A percentile compares a stretch with the other conserved stretches of the same genome.
These are phyloP conservation scores for Alternaria brassicicola DNA, from an alignment of 2,329 filamentous ascomycete species.

Conservation along the genomic window DNA sequence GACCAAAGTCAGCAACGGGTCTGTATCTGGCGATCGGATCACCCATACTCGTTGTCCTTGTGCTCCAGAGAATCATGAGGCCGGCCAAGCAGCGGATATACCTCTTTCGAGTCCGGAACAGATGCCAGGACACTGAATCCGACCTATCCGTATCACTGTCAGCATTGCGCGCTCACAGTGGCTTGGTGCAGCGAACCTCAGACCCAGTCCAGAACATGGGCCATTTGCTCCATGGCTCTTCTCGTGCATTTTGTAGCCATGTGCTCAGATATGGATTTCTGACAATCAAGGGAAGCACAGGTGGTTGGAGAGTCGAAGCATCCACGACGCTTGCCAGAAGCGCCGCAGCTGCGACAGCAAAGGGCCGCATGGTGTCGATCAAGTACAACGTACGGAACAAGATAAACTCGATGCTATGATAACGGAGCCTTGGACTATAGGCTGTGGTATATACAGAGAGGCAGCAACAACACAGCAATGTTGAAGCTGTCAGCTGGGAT, in stretches of 20 bases:
- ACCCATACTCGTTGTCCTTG: conserved; percentile 48
- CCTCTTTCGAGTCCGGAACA: conserved; percentile 63
- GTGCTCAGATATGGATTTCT: conserved; percentile 59
- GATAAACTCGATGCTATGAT: background rate
- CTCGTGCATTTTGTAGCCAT: conserved; percentile 69
- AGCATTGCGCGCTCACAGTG: conserved; percentile 8
- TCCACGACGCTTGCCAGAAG: conserved; percentile 52
- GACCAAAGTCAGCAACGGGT: background rate
- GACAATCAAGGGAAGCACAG: conserved; percentile 58
- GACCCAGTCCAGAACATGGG: conserved; percentile 83
- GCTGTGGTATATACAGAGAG: background rate
- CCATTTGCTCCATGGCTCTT: conserved; percentile 81
- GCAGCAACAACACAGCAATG: background rate
- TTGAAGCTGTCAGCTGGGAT: conserved; percentile 26
- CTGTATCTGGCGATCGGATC: background rate
- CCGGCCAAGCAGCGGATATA: conserved; percentile 69
- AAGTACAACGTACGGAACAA: background rate
- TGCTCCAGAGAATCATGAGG: conserved; percentile 66
- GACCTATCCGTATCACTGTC: conserved; percentile 49
- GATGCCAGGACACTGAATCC: conserved; percentile 69
- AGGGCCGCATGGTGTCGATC: conserved; percentile 35
- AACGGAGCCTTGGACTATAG: background rate
- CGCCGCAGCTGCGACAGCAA: conserved; percentile 30
- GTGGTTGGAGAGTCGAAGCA: conserved; percentile 62
- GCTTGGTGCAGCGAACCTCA: conserved; percentile 52